Evolutionary conservation across 2,329 filamentous ascomycete genomes (phyloP), one percentile per base, ranked within the genome.

Genomic region (Sporothrix variecibatus): DNA sequence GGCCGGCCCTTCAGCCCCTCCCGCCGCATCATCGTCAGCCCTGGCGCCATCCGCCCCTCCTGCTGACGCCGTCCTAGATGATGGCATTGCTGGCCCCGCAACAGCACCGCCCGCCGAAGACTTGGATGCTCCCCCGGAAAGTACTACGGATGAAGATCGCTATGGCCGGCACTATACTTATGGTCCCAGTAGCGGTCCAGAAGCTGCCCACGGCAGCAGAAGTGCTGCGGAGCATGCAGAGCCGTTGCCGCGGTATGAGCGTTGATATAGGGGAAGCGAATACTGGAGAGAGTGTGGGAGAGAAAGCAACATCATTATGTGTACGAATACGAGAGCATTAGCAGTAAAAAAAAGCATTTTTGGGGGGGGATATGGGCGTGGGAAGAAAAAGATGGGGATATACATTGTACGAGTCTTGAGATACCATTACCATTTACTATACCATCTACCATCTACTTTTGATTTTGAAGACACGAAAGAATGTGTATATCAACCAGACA

Each of bases 201-300:
- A 72, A 9, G 46, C 73, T 0, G 74, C 73, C 51, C 28, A 70
- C n/a, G 64, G 38, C 28, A 71, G 53, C 20, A 71, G 46, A n/a
- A 46, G 26, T 34, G 53, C 73, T 17, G 38, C 20, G n/a, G 73
- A 43, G 34, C 71, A 71, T 17, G 71, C 69, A 12, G 80, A 81
- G 75, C 78, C 78, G 43, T 72, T 81, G 49, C 80, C 80, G 3
- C 77, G 75, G 64, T 81, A 81, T 77, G 79, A 81, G 70, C 72
- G 80, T 71, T 81, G 40, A 67, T 11, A 15, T 12, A 7, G 5
- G n/a, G 23, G 31, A 64, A 9, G 51, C 3, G 20, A 4, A 3
- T 23, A 40, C 9, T 40, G 23, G 58, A 34, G 34, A n/a, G 6
- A 64, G 17, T 12, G n/a, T 17, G 43, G 31, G 26, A 58, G 26